phyloP scores from a whole-genome alignment of 371 early-diverging fungal species.

The Mucor saturninus region DNA sequence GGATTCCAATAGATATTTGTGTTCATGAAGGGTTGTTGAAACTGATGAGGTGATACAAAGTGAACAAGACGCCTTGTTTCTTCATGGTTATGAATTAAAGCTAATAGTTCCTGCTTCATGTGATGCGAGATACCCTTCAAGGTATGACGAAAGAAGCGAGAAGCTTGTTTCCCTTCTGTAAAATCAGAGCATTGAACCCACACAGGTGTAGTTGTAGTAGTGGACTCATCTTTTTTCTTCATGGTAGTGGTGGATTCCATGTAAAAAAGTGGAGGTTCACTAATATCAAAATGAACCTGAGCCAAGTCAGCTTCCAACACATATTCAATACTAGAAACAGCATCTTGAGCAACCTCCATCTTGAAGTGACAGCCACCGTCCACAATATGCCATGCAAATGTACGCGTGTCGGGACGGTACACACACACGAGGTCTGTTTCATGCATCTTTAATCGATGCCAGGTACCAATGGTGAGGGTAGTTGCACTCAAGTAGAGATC shows the following conservation, averaged over 20 bases:
- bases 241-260: constrained; percentile 49
- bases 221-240: not conserved
- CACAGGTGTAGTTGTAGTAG: constrained; percentile 14
- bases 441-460: constrained; percentile 73
- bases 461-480: constrained; percentile 75
- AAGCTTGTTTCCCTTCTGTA: constrained; percentile 76
- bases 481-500: constrained; percentile 56
- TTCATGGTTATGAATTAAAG: constrained; percentile 42
- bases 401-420: constrained; percentile 54
- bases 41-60: constrained; percentile 23
- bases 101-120: constrained; percentile 55
- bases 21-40: constrained; percentile 12
- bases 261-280: constrained; percentile 67
- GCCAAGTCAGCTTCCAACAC: constrained; percentile 44
- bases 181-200: constrained; percentile 81
- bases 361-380: constrained; percentile 72
- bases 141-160: constrained; percentile 66
- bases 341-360: constrained; percentile 68
- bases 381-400: constrained; percentile 75
- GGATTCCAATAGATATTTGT: constrained; percentile 23
- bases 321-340: constrained; percentile 64
- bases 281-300: constrained; percentile 66
- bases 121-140: constrained; percentile 61
- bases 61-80: constrained; percentile 47
- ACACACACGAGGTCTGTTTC: constrained; percentile 69